These are phyloP conservation scores for Clarireedia homoeocarpa DNA, from an alignment of 2,329 filamentous ascomycete species.

Conservation along the genomic window DNA sequence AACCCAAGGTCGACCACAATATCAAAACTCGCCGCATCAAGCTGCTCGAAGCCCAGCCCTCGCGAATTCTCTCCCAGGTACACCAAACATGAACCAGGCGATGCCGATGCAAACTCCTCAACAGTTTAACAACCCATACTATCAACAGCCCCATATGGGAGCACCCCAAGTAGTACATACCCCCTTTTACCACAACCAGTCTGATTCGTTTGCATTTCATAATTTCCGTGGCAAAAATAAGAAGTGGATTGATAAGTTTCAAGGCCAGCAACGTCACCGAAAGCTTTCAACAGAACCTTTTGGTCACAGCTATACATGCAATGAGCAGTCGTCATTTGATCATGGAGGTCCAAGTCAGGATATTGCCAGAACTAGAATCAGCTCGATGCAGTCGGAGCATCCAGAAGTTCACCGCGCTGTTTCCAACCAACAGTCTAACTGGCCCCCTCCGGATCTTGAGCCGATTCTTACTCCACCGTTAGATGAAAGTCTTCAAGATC, in stretches of 20 bases:
- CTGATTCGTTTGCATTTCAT: constrained; percentile 15
- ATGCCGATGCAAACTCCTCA: constrained; percentile 52
- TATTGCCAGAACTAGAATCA: constrained; percentile 16
- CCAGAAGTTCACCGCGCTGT: constrained; percentile 15
- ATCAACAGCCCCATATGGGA: constrained; percentile 30
- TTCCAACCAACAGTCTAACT: constrained; percentile 11
- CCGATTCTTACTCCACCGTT: constrained; percentile 1
- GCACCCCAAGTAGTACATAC: constrained; percentile 43
- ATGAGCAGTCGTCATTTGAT: constrained; percentile 17
- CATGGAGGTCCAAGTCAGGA: constrained; percentile 17
- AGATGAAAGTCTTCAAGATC: constrained; percentile 4
- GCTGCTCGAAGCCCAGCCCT: constrained; percentile 57
- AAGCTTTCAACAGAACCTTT: constrained; percentile 24
- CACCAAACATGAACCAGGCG: constrained; percentile 59
- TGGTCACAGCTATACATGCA: constrained; percentile 16
- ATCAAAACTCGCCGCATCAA: constrained; percentile 59
- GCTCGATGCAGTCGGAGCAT: constrained; percentile 14
- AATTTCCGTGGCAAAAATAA: constrained; percentile 9
- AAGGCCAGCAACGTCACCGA: constrained; percentile 17
- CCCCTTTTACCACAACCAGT: constrained; percentile 30
- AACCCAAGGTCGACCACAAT: constrained; percentile 40
- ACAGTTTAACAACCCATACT: constrained; percentile 39
- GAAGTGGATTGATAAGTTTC: constrained; percentile 24
- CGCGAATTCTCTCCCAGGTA: constrained; percentile 56
- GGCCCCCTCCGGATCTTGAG: constrained; percentile 1